Conservation (phyloP, 164 flowering plant genomes). For the Aristolochia contorta region DNA sequence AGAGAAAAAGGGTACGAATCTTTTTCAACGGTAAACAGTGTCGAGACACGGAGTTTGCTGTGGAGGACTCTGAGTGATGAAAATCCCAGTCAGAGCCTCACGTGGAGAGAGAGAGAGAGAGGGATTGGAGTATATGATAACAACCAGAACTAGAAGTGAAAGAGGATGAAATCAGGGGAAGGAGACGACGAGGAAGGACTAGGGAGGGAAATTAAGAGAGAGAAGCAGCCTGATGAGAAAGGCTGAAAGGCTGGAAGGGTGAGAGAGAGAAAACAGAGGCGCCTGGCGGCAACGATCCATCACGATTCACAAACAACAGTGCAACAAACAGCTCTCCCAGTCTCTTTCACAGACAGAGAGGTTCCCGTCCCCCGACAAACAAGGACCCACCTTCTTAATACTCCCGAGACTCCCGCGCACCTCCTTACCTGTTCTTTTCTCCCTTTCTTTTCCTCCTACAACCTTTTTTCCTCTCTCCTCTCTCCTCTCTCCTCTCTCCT, state of each 20-base stretch:
- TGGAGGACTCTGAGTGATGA: background rate
- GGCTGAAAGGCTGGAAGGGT: too few relatives aligned
- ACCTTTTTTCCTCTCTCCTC: background rate
- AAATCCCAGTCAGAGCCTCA: conserved; percentile 1
- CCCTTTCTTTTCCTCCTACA: background rate
- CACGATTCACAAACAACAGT: background rate
- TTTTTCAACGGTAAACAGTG: conserved; percentile 2
- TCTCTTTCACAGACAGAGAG: too few relatives aligned
- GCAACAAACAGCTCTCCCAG: too few relatives aligned
- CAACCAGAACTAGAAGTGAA: background rate
- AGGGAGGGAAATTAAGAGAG: background rate
- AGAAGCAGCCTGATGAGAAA: background rate
- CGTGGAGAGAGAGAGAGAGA: conserved; percentile 3
- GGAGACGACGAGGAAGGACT: background rate
- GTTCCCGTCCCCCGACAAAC: background rate
- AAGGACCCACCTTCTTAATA: conserved; percentile 2
- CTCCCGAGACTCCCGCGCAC: conserved; percentile 7
- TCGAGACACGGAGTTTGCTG: background rate
- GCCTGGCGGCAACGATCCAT: background rate
- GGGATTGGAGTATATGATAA: background rate
- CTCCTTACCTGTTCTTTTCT: background rate
- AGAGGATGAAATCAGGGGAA: background rate
- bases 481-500: background rate
- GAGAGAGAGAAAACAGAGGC: background rate
- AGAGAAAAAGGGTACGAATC: background rate